Evolutionary conservation across 2,329 filamentous ascomycete species (phyloP).

Genomic region (Ceratocystiopsis brevicomis): DNA sequence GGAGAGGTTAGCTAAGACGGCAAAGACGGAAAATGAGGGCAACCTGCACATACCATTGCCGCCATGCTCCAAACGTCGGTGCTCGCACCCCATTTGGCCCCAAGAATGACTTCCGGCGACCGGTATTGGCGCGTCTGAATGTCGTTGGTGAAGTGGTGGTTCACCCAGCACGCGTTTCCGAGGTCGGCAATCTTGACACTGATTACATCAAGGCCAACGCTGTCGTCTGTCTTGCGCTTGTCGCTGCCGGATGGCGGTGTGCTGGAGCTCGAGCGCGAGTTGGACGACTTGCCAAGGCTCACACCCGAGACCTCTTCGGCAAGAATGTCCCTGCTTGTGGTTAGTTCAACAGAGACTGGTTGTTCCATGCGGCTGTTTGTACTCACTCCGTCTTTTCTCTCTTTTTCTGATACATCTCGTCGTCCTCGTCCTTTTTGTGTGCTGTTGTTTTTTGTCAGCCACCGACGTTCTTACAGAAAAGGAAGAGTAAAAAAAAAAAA

Average conservation of each 20-base stretch:
- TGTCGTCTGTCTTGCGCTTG: conserved; percentile 40
- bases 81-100: conserved; percentile 96
- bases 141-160: conserved; percentile 97
- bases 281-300: conserved; percentile 57
- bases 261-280: not conserved
- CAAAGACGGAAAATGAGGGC: not conserved
- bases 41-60: conserved; percentile 55
- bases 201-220: conserved; percentile 49
- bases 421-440: conserved; percentile 13
- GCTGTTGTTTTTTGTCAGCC: not conserved
- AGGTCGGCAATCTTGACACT: conserved; percentile 98
- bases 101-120: conserved; percentile 90
- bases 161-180: conserved; percentile 96
- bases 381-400: conserved; percentile 86
- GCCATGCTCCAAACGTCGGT: conserved; percentile 99
- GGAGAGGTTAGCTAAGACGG: not conserved
- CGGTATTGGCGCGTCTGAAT: conserved; percentile 96
- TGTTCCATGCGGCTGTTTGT: not conserved
- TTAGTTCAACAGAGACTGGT: not conserved
- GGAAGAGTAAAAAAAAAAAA: not conserved
- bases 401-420: conserved; percentile 52
- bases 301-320: conserved; percentile 90
- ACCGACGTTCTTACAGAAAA: not conserved
- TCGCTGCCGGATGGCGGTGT: conserved; percentile 31
- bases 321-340: conserved; percentile 50